Evolutionary conservation across 2,329 filamentous ascomycete genomes (phyloP).

Genomic region (Colletotrichum spaethianum): DNA sequence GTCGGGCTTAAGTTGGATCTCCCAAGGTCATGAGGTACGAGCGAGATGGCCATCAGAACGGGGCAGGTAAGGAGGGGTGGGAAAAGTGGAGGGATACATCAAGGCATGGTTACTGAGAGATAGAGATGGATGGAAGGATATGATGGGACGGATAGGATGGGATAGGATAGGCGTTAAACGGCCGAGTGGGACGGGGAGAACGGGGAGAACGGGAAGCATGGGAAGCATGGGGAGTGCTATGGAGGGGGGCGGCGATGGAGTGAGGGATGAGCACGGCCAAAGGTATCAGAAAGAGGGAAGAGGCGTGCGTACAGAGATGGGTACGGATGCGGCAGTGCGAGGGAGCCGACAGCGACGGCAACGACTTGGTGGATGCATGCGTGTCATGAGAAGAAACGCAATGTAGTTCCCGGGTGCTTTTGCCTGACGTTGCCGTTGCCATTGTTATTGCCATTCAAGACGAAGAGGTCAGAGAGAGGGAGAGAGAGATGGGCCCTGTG

Average conservation of each 20-base stretch:
- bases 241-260: conserved; percentile 18
- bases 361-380: not conserved
- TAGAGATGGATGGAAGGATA: conserved; percentile 1
- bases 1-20: conserved; percentile 7
- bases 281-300: conserved; percentile 5
- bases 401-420: not conserved
- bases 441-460: not conserved
- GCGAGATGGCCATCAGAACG: not conserved
- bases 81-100: not conserved
- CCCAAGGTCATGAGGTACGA: not conserved
- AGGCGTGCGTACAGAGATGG: not conserved
- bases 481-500: not conserved
- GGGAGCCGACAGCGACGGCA: not conserved
- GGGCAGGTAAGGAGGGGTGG: not conserved
- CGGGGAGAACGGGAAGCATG: not conserved
- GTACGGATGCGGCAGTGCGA: not conserved
- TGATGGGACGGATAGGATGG: not conserved
- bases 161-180: conserved; percentile 10
- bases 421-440: not conserved
- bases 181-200: not conserved
- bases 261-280: not conserved
- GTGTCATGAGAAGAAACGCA: not conserved
- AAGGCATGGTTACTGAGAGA: conserved; percentile 7
- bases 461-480: not conserved
- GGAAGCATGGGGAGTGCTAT: not conserved